Percentiles rank a stretch among this genome's conserved stretches.
phyloP scores from a whole-genome alignment of 345 rosid species.

The Rhizophora apiculata region DNA sequence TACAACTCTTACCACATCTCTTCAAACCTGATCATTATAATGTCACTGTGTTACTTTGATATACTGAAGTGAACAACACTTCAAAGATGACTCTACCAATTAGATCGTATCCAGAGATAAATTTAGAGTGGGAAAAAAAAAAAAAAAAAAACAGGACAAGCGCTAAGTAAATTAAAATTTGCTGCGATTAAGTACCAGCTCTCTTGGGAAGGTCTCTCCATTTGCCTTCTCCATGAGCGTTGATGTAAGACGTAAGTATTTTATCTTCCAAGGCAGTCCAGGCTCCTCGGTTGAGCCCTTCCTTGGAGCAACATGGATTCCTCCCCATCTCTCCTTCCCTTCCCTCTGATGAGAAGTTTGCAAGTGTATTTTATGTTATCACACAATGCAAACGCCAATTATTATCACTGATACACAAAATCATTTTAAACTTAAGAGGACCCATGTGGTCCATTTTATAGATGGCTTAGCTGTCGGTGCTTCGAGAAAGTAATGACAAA shows the following conservation, averaged over 20 bases:
- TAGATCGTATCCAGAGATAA: no score
- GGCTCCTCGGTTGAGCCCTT: slow-evolving; percentile 53
- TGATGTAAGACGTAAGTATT: slow-evolving; percentile 41
- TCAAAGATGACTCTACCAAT: no score
- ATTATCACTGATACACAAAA: no score
- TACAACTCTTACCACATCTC: slow-evolving; percentile 65
- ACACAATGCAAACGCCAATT: no score
- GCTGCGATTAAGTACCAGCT: slow-evolving; percentile 37
- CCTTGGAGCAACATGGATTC: slow-evolving; percentile 63
- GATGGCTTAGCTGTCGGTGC: no score
- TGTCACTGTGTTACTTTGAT: no score
- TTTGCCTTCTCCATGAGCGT: slow-evolving; percentile 58
- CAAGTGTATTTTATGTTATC: neutral
- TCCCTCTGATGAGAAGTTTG: neutral
- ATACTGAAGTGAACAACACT: no score
- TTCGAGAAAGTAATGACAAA: no score
- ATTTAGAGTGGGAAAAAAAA: no score
- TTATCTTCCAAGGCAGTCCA: slow-evolving; percentile 61
- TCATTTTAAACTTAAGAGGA: no score
- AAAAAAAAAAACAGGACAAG: neutral
- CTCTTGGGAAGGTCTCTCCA: slow-evolving; percentile 59
- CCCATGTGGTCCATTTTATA: no score
- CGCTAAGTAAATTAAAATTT: neutral
- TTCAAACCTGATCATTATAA: slow-evolving; percentile 35
- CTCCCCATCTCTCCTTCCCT: slow-evolving; percentile 43